Percentiles rank a stretch among this genome's conserved stretches.
Conservation (phyloP, 352 stramenopile species). For the Phytopythium kandeliae region DNA sequence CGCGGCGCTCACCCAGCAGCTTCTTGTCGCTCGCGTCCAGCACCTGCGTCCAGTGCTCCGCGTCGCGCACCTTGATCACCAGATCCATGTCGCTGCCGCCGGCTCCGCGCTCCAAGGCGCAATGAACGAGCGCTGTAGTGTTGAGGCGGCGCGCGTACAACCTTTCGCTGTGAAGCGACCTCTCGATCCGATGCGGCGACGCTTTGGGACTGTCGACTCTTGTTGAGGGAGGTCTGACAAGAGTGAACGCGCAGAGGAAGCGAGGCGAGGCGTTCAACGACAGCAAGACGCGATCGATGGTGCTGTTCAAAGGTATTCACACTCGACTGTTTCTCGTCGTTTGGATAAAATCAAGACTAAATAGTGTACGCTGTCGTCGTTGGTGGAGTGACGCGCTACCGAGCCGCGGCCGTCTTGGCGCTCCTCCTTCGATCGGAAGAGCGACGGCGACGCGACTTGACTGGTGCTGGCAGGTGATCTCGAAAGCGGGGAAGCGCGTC, state of each 20-base stretch:
- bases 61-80: conserved; percentile 48
- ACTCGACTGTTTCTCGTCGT: neutral
- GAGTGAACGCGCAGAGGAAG: too few species aligned
- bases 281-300: neutral
- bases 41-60: conserved; percentile 51
- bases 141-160: neutral
- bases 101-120: too few species aligned
- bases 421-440: conserved; percentile 30
- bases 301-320: conserved; percentile 2
- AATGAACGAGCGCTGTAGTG: too few species aligned
- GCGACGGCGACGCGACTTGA: conserved; percentile 2
- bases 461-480: neutral
- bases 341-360: conserved; percentile 1
- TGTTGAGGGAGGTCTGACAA: too few species aligned
- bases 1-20: conserved; percentile 30
- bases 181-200: neutral
- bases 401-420: conserved; percentile 6
- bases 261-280: neutral
- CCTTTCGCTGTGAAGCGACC: neutral
- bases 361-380: conserved; percentile 2
- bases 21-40: conserved; percentile 58
- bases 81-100: conserved; percentile 24
- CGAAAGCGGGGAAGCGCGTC: neutral
- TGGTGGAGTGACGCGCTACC: neutral
- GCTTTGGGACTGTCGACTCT: too few species aligned